Conservation (phyloP, 2,329 filamentous ascomycete genomes). For the Graphilbum fragrans region DNA sequence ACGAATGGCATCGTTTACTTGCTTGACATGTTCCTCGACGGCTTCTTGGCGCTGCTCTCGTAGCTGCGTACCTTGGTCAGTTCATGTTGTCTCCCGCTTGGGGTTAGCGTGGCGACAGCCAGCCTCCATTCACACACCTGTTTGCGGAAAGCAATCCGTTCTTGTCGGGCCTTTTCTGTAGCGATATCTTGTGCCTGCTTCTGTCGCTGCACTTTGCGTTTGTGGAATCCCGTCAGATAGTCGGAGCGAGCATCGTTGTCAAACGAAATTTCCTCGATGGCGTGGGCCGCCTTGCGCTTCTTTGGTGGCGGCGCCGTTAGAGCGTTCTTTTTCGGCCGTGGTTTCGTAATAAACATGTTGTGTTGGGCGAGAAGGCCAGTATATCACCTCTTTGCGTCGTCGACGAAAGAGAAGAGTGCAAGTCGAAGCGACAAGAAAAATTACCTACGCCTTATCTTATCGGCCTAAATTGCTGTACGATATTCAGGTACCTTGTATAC, state of each 20-base stretch:
- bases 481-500: too few relatives aligned
- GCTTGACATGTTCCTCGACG: conserved; percentile 68
- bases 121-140: conserved; percentile 37
- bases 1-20: conserved; percentile 58
- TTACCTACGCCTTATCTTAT: background rate
- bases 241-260: conserved; percentile 69
- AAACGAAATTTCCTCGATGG: conserved; percentile 73
- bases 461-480: background rate
- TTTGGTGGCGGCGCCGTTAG: conserved; percentile 40
- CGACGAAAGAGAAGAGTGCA: background rate
- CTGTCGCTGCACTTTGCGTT: conserved; percentile 76
- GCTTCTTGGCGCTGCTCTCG: conserved; percentile 73
- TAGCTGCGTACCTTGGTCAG: too few relatives aligned
- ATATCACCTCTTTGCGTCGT: too few relatives aligned
- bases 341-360: conserved; percentile 36
- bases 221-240: conserved; percentile 92
- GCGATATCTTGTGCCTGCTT: conserved; percentile 79
- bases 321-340: conserved; percentile 42
- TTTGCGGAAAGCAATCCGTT: conserved; percentile 60
- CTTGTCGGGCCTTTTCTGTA: conserved; percentile 62
- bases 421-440: background rate
- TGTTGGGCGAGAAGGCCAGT: too few relatives aligned
- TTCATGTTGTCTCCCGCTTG: background rate
- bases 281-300: conserved; percentile 48
- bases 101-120: too few relatives aligned